These are phyloP conservation scores for Cladochytrium replicatum DNA, from an alignment of 192 early-diverging fungal species.

Conservation along the genomic window DNA sequence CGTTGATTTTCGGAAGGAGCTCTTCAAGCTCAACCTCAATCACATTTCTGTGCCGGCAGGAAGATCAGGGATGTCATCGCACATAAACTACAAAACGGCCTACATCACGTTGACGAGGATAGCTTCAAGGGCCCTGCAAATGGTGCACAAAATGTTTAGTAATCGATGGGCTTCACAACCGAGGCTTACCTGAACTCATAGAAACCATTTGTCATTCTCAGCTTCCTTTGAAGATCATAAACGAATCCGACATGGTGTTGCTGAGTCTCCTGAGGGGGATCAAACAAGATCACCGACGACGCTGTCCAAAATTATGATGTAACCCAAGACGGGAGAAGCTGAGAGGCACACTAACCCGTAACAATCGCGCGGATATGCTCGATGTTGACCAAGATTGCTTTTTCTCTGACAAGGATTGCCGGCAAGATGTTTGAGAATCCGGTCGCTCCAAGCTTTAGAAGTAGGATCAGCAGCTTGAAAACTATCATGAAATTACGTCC, in stretches of 20 bases:
- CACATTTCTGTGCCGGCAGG: neutral
- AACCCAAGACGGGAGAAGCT: no score
- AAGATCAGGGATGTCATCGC: no score
- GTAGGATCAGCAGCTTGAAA: neutral
- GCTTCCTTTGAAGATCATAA: constrained; percentile 66
- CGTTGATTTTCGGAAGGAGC: constrained; percentile 55
- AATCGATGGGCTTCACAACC: neutral
- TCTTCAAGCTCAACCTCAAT: constrained; percentile 40
- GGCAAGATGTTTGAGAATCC: constrained; percentile 68
- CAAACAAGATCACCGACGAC: constrained; percentile 67
- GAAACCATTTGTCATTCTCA: constrained; percentile 29
- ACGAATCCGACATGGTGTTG: constrained; percentile 66
- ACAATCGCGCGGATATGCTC: constrained; percentile 72
- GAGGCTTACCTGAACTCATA: constrained; percentile 25
- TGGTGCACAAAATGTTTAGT: neutral
- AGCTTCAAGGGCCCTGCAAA: constrained; percentile 64
- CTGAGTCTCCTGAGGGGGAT: constrained; percentile 12
- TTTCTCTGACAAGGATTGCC: constrained; percentile 68
- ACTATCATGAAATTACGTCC: neutral
- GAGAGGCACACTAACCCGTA: constrained; percentile 34
- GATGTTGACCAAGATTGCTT: constrained; percentile 76
- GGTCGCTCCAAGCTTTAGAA: constrained; percentile 18
- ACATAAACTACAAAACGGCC: constrained; percentile 51
- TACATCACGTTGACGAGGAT: constrained; percentile 63
- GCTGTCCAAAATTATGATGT: constrained; percentile 16